A percentile compares a stretch with the other conserved stretches of the same genome.
Conservation (phyloP, 2,329 filamentous ascomycete species). For the Clarireedia sp. region DNA sequence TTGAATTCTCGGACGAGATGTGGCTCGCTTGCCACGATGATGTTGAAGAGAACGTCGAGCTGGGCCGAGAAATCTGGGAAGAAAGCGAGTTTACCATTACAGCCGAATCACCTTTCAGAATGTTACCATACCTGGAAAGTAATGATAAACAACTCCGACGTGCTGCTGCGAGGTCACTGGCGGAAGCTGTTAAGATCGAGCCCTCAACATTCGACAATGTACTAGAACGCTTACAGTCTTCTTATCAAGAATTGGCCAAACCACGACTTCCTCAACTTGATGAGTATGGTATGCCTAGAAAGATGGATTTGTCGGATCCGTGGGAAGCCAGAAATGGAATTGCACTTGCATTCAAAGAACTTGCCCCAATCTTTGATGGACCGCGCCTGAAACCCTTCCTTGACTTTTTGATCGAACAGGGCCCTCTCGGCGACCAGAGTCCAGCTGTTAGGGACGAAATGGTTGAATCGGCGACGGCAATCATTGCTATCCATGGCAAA, state of each 20-base stretch:
- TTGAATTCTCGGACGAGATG: conserved; percentile 79
- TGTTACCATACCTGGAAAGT: conserved; percentile 72
- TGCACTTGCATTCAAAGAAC: conserved; percentile 76
- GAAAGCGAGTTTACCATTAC: conserved; percentile 74
- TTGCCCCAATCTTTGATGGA: conserved; percentile 62
- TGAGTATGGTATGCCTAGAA: conserved; percentile 89
- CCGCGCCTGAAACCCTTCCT: conserved; percentile 70
- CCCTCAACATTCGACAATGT: conserved; percentile 52
- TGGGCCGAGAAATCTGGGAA: conserved; percentile 88
- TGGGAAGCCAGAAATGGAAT: conserved; percentile 91
- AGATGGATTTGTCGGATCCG: conserved; percentile 76
- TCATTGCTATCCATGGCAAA: conserved; percentile 76
- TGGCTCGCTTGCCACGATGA: conserved; percentile 94
- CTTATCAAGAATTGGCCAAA: conserved; percentile 73
- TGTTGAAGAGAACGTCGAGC: conserved; percentile 73
- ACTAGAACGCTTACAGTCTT: conserved; percentile 56
- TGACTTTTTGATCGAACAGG: conserved; percentile 74
- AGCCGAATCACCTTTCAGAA: conserved; percentile 54
- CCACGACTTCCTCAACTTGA: conserved; percentile 78
- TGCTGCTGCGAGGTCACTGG: conserved; percentile 73
- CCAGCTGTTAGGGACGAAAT: conserved; percentile 75
- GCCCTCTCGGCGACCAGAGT: conserved; percentile 79
- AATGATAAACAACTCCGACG: conserved; percentile 75
- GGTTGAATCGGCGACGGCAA: conserved; percentile 77
- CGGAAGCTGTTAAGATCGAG: conserved; percentile 60